A percentile compares a stretch with the other conserved stretches of the same genome.
Evolutionary conservation across 345 rosid species (phyloP).

Genomic region (Mercurialis annua): DNA sequence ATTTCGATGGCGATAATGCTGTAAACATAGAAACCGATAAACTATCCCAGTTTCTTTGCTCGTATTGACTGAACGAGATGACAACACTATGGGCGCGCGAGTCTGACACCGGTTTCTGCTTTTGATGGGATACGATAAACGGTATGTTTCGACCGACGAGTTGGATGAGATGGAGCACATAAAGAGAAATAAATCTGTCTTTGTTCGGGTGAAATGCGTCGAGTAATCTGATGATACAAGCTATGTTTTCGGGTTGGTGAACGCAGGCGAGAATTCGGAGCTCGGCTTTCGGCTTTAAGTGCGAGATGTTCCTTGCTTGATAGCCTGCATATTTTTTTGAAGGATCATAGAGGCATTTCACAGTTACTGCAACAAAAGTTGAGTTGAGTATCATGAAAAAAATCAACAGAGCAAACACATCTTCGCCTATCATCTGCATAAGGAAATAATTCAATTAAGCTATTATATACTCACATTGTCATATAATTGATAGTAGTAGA

Average conservation of each 20-base stretch:
- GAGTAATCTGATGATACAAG: background rate
- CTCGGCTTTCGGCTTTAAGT: background rate
- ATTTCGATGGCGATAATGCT: conserved; percentile 34
- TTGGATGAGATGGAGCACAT: background rate
- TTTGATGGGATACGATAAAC: too few relatives aligned
- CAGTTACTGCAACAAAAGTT: background rate
- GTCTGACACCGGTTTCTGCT: too few relatives aligned
- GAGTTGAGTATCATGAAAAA: background rate
- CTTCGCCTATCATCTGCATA: background rate
- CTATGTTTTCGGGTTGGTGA: background rate
- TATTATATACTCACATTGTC: too few relatives aligned
- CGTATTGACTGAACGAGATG: too few relatives aligned
- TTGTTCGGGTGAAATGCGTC: background rate
- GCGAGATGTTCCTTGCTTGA: background rate
- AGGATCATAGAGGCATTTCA: conserved; percentile 1
- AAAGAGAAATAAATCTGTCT: background rate
- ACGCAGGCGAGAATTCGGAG: background rate
- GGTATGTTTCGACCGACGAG: background rate
- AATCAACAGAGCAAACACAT: background rate
- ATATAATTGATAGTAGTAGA: too few relatives aligned
- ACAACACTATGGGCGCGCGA: too few relatives aligned
- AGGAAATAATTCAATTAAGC: too few relatives aligned
- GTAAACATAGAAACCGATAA: conserved; percentile 31
- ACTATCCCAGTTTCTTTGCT: conserved; percentile 12
- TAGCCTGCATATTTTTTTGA: conserved; percentile 2